Percentiles rank a stretch among this genome's conserved stretches.
Evolutionary conservation across 345 rosid genomes (phyloP).

Genomic region (Melastoma malabathricum): DNA sequence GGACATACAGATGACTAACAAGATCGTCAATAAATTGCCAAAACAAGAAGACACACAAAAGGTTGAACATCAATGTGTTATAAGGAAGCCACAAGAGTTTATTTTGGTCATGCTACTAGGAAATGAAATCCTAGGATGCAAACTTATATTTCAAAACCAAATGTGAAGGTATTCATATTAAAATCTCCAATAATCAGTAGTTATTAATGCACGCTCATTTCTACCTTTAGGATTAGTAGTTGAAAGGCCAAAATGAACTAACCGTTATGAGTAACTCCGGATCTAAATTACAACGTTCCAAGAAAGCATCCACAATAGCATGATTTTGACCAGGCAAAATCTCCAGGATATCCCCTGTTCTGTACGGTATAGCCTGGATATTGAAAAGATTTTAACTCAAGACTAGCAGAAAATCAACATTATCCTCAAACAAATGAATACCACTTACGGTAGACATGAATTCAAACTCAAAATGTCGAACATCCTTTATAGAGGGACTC

Average conservation of each 20-base stretch:
- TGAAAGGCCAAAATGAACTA: constrained; percentile 9
- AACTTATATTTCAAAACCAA: too few relatives aligned
- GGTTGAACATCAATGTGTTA: too few relatives aligned
- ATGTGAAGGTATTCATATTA: too few relatives aligned
- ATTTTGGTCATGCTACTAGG: too few relatives aligned
- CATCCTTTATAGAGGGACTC: constrained; percentile 56
- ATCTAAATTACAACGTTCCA: constrained; percentile 59
- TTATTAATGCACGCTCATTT: too few relatives aligned
- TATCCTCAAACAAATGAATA: constrained; percentile 3
- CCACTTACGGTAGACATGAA: constrained; percentile 54
- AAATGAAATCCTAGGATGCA: too few relatives aligned
- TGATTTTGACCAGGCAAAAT: constrained; percentile 67
- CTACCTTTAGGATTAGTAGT: too few relatives aligned
- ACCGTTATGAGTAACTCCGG: constrained; percentile 70
- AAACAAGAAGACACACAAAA: too few relatives aligned
- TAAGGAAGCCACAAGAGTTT: too few relatives aligned
- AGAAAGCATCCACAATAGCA: constrained; percentile 54
- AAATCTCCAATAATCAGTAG: too few relatives aligned
- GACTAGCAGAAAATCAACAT: constrained; percentile 3
- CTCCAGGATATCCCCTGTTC: constrained; percentile 84
- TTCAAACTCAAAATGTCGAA: constrained; percentile 84
- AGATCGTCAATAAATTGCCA: too few relatives aligned
- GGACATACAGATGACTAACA: too few relatives aligned
- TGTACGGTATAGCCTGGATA: constrained; percentile 41
- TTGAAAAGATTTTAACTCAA: constrained; percentile 2